phyloP scores from a whole-genome alignment of 306 rosid genomes.

The Rosa lucieae region DNA sequence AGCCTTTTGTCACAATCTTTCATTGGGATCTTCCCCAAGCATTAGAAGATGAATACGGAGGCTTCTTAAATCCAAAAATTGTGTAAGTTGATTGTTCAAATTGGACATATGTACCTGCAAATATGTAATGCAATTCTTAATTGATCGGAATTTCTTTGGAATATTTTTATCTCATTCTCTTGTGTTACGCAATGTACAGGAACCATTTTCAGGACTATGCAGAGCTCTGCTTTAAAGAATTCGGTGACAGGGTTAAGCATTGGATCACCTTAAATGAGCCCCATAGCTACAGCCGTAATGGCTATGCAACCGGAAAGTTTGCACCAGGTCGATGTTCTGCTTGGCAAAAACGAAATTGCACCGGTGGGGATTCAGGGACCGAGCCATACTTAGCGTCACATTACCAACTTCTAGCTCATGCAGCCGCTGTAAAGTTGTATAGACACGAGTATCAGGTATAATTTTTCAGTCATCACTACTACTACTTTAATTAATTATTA shows the following conservation, averaged over 20 bases:
- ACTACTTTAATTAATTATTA: background rate
- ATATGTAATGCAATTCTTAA: background rate
- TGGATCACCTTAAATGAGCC: constrained; percentile 57
- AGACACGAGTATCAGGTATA: constrained; percentile 55
- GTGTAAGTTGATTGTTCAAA: constrained; percentile 11
- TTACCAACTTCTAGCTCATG: constrained; percentile 60
- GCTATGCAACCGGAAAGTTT: constrained; percentile 25
- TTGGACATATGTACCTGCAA: background rate
- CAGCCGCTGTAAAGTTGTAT: constrained; percentile 47
- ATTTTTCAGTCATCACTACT: background rate
- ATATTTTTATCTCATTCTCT: background rate
- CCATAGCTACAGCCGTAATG: constrained; percentile 9
- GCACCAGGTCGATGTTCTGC: constrained; percentile 48
- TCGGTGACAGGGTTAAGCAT: constrained; percentile 42
- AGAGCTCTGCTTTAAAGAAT: constrained; percentile 39
- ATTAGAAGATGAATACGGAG: constrained; percentile 14
- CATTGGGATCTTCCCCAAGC: constrained; percentile 21
- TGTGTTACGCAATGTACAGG: constrained; percentile 14
- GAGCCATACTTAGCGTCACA: constrained; percentile 68
- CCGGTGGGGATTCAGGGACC: constrained; percentile 56
- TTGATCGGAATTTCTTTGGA: background rate
- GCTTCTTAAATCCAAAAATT: constrained; percentile 1
- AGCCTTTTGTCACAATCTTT: constrained; percentile 13
- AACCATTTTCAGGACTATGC: constrained; percentile 33
- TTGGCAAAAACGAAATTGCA: constrained; percentile 51